Base-by-base conservation (phyloP, 371 early-diverging fungal genomes). In the Mucor circinelloides region DNA sequence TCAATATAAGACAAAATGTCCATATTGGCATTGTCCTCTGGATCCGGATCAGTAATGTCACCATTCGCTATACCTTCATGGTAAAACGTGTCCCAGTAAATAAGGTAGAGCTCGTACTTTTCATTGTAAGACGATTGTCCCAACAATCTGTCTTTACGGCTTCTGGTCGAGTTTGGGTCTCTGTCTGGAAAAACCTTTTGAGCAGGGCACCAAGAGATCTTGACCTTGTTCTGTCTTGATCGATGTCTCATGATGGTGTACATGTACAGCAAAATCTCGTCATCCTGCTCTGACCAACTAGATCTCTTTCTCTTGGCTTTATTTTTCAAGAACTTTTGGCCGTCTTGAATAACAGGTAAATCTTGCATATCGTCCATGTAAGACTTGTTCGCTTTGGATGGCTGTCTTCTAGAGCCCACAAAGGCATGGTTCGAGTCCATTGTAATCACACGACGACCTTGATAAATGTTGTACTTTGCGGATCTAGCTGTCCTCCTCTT, bases 251-350 rank as follows among this genome's bases (percentile, higher is more conserved):
- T 23, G 30, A 86, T 78, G 15, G 64, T 75, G 60, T 78, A 76
- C 15, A 69, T 61, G 50, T 78, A 74, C 13, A 86, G 40, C 13
- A 89, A 60, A 0, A 81, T n/a, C 1, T 86, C 84, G 55, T 88
- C 88, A 44, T 87, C 87, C 13, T 82, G 70, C 1, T 56, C 36
- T 5, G 72, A 71, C 86, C 87, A 89, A 0, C 17, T n/a, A 0
- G 34, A 31, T 23, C 83, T 73, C 50, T 50, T 50, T n/a, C 30
- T 60, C 13, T 66, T 60, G 31, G 68, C 17, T 17, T 40, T 4
- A 40, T n/a, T n/a, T n/a, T n/a, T n/a, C 17, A 40, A 40, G 6
- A 1, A 3, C 23, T 13, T 15, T 7, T 1, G 4, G 13, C 25
- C 36, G 50, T 60, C 30, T 32, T 63, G 55, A 17, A 74, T 12